Evolutionary conservation across 78 protist genomes (phyloP).

Genomic region (Planoprotostelium fungivorum): DNA sequence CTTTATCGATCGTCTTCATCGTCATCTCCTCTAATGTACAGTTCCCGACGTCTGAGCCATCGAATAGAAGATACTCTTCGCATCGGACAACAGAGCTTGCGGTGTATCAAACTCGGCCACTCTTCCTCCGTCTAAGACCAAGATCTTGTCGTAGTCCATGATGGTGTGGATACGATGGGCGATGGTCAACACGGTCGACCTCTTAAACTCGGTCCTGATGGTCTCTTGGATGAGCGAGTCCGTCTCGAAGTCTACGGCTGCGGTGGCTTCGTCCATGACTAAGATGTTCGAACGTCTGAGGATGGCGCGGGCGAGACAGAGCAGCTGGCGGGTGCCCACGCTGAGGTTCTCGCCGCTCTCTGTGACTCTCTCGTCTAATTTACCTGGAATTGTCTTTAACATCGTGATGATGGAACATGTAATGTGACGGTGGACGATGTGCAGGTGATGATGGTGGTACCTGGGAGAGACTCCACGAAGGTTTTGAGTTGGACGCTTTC

Average conservation of each 20-base stretch:
- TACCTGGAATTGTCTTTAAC: not conserved
- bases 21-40: no score
- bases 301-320: conserved; percentile 88
- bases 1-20: no score
- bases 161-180: conserved; percentile 93
- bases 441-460: conserved; percentile 19
- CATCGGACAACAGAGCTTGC: not conserved
- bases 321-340: conserved; percentile 91
- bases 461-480: conserved; percentile 8
- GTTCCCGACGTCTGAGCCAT: conserved; percentile 30
- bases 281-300: conserved; percentile 44
- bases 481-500: conserved; percentile 53
- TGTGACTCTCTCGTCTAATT: conserved; percentile 7
- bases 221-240: conserved; percentile 80
- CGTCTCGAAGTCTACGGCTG: conserved; percentile 79
- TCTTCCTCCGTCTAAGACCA: conserved; percentile 61
- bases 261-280: conserved; percentile 89
- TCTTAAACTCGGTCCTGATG: conserved; percentile 40
- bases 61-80: conserved; percentile 23
- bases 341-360: conserved; percentile 80
- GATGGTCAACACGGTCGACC: conserved; percentile 68
- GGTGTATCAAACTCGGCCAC: conserved; percentile 58
- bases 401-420: not conserved
- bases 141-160: conserved; percentile 69
- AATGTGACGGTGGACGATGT: not conserved